phyloP scores from a whole-genome alignment of 139 green algal genomes.

The Limnomonas spitsbergensis region DNA sequence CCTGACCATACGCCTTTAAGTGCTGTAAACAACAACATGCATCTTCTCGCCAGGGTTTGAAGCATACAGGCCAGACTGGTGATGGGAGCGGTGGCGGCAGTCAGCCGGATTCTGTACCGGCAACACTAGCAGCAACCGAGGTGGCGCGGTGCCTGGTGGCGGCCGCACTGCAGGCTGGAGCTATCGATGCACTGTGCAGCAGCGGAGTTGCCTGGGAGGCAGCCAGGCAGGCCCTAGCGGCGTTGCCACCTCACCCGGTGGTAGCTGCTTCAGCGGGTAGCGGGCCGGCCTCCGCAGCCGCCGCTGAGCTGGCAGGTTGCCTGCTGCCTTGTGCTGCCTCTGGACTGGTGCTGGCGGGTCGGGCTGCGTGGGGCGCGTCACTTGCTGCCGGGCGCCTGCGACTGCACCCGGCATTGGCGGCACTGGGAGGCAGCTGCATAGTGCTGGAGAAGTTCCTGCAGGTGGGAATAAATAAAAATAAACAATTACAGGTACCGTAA shows the following conservation, averaged over 20 bases:
- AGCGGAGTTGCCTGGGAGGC: not conserved
- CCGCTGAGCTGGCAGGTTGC: slow-evolving; percentile 6
- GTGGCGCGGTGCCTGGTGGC: not conserved
- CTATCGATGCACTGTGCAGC: not conserved
- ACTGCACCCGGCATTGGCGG: not conserved
- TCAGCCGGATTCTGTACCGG: no score
- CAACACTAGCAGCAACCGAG: no score
- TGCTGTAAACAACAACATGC: no score
- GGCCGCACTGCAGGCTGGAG: not conserved
- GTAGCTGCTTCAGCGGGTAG: not conserved
- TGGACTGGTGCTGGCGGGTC: not conserved
- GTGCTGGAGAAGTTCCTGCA: not conserved
- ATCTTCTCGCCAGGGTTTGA: no score
- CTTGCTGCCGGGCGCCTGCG: not conserved
- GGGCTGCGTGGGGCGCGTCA: not conserved
- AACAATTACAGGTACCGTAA: no score
- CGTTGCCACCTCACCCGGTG: not conserved
- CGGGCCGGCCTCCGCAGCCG: not conserved
- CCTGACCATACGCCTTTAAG: no score
- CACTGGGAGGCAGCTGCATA: not conserved
- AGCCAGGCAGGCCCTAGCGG: not conserved
- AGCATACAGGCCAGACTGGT: no score
- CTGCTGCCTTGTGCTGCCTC: not conserved
- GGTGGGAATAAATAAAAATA: slow-evolving; percentile 3
- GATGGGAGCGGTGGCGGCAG: no score